Evolutionary conservation across 306 rosid genomes (phyloP).

Genomic region (Rosa multiflora): DNA sequence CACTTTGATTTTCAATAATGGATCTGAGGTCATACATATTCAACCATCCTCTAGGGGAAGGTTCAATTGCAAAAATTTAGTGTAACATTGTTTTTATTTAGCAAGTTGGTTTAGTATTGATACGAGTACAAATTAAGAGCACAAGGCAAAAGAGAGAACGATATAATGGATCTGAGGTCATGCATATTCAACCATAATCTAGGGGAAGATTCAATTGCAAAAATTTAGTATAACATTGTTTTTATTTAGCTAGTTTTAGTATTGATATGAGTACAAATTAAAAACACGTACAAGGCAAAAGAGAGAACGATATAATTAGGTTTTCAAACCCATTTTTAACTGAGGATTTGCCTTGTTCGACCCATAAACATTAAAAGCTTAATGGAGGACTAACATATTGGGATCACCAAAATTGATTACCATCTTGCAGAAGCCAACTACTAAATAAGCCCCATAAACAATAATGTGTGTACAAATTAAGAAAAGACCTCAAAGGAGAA

Average conservation of each 20-base stretch:
- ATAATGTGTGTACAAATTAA: background rate
- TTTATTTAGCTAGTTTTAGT: background rate
- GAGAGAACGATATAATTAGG: background rate
- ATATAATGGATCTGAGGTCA: constrained; percentile 2
- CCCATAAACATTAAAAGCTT: background rate
- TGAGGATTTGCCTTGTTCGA: background rate
- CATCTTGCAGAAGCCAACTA: background rate
- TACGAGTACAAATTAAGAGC: background rate
- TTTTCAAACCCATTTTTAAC: background rate
- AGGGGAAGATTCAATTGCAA: background rate
- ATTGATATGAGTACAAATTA: background rate
- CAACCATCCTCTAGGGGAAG: background rate
- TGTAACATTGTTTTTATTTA: background rate
- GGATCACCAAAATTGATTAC: background rate
- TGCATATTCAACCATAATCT: background rate
- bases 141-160: no score
- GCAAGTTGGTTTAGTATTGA: background rate
- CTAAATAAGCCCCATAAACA: background rate
- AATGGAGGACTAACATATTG: background rate
- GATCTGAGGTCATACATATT: background rate
- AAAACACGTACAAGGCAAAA: background rate
- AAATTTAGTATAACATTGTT: background rate
- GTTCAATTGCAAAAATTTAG: background rate
- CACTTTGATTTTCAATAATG: constrained; percentile 8
- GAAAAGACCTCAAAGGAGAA: background rate